These are phyloP conservation scores for Mycosphaerella arachidis DNA, from an alignment of 2,329 filamentous ascomycete genomes.

Conservation along the genomic window DNA sequence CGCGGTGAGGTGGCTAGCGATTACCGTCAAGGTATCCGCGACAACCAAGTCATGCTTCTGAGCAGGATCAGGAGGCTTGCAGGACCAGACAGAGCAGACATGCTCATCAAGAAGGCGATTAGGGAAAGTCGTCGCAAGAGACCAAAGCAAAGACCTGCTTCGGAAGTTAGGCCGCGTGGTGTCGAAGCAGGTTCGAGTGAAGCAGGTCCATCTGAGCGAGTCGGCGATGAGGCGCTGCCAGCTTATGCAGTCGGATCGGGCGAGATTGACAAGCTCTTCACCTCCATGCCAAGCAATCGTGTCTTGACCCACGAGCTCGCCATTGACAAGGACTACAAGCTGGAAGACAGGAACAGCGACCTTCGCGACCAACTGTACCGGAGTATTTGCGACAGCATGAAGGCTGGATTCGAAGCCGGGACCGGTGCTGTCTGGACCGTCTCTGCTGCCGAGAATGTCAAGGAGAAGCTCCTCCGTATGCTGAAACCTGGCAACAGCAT, in stretches of 20 bases:
- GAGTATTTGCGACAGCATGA: constrained; percentile 58
- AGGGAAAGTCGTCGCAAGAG: constrained; percentile 63
- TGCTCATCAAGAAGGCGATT: constrained; percentile 70
- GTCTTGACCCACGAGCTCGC: constrained; percentile 73
- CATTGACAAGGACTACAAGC: constrained; percentile 72
- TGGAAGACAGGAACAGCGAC: constrained; percentile 56
- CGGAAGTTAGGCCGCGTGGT: constrained; percentile 66
- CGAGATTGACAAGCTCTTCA: constrained; percentile 52
- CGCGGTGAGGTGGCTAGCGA: constrained; percentile 68
- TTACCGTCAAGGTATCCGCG: constrained; percentile 74
- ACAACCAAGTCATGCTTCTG: constrained; percentile 74
- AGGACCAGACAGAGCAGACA: constrained; percentile 65
- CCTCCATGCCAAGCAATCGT: constrained; percentile 66
- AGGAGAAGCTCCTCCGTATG: constrained; percentile 66
- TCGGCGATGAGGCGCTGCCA: constrained; percentile 18
- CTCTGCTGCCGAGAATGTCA: constrained; percentile 65
- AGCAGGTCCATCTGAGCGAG: constrained; percentile 15
- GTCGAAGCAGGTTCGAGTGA: constrained; percentile 31
- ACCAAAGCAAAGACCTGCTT: constrained; percentile 60
- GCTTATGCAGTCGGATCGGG: constrained; percentile 28
- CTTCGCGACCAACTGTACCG: constrained; percentile 57
- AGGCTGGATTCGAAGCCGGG: constrained; percentile 58
- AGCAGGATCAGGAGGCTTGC: constrained; percentile 75
- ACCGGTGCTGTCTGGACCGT: constrained; percentile 64
- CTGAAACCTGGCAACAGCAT: constrained; percentile 67